A percentile compares a stretch with the other conserved stretches of the same genome.
phyloP scores from a whole-genome alignment of 331 rosid species.

The Quercus phellos region DNA sequence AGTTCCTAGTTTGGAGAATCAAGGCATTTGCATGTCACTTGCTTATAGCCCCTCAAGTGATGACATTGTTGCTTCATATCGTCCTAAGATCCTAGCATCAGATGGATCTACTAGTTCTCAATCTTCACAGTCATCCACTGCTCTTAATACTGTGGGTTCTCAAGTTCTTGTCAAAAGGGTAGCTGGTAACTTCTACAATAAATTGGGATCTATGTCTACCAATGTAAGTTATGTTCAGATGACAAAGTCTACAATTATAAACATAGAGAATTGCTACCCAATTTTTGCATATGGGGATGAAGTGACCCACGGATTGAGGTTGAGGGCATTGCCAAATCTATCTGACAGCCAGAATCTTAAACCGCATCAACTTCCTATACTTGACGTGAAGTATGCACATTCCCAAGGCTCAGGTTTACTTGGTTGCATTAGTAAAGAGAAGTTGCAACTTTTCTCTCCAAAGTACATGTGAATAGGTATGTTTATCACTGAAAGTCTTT shows the following conservation, averaged over 20 bases:
- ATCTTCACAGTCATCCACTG: too few relatives aligned
- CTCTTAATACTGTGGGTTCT: neutral
- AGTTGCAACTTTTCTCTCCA: slow-evolving; percentile 14
- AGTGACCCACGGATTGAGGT: slow-evolving; percentile 2
- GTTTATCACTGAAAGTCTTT: neutral
- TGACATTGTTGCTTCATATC: slow-evolving; percentile 21
- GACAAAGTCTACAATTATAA: slow-evolving; percentile 10
- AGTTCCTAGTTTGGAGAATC: slow-evolving; percentile 7
- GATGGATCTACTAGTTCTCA: too few relatives aligned
- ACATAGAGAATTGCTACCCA: slow-evolving; percentile 1
- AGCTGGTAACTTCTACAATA: neutral
- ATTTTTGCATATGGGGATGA: slow-evolving; percentile 9
- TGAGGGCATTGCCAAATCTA: slow-evolving; percentile 11
- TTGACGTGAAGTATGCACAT: slow-evolving; percentile 10
- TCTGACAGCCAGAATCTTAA: slow-evolving; percentile 1
- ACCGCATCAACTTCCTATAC: slow-evolving; percentile 19
- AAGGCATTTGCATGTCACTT: slow-evolving; percentile 5
- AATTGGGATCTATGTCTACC: neutral
- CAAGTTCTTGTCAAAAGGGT: slow-evolving; percentile 15
- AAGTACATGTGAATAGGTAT: neutral
- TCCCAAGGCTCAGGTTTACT: slow-evolving; percentile 8
- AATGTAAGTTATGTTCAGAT: neutral
- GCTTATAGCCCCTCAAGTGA: slow-evolving; percentile 7
- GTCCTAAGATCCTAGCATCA: neutral
- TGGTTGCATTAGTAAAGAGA: slow-evolving; percentile 4